These are phyloP conservation scores for Omphalotus guepiniiformis DNA, from an alignment of 768 basidiomycete genomes.

Conservation along the genomic window DNA sequence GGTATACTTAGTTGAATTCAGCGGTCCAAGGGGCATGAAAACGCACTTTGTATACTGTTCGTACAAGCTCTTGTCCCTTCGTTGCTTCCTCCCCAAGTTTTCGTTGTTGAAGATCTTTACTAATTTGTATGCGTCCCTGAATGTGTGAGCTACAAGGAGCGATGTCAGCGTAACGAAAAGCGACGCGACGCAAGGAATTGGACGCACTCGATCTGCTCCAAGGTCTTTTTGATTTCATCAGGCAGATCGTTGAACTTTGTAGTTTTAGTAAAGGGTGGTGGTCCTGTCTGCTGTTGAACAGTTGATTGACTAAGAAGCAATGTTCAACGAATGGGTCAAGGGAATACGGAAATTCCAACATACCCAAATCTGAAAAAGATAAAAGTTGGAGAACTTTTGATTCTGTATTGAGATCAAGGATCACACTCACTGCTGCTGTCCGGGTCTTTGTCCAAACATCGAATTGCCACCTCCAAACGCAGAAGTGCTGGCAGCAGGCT, in stretches of 20 bases:
- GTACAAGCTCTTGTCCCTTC: slow-evolving; percentile 68
- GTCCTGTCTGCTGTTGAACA: slow-evolving; percentile 19
- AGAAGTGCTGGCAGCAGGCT: slow-evolving; percentile 13
- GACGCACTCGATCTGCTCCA: slow-evolving; percentile 71
- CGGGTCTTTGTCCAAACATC: slow-evolving; percentile 9
- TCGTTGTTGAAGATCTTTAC: slow-evolving; percentile 71
- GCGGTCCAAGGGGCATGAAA: neutral
- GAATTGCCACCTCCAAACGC: slow-evolving; percentile 17
- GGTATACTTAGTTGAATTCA: neutral
- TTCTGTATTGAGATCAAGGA: slow-evolving; percentile 20
- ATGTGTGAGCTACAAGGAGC: slow-evolving; percentile 59
- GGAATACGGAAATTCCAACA: slow-evolving; percentile 6
- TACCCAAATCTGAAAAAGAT: slow-evolving; percentile 26
- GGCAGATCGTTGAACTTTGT: slow-evolving; percentile 85
- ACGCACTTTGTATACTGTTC: slow-evolving; percentile 60
- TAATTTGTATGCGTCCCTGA: slow-evolving; percentile 75
- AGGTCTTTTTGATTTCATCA: slow-evolving; percentile 56
- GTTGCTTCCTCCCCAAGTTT: slow-evolving; percentile 72
- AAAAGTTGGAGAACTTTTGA: slow-evolving; percentile 10
- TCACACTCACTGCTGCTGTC: slow-evolving; percentile 24
- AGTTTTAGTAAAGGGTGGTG: slow-evolving; percentile 44
- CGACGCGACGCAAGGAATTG: neutral
- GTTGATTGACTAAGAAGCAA: slow-evolving; percentile 6
- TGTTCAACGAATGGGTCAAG: neutral
- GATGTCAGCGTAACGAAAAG: slow-evolving; percentile 10